A percentile compares a stretch with the other conserved stretches of the same genome.
Evolutionary conservation across 306 rosid species (phyloP).

Genomic region (Vigna angularis): DNA sequence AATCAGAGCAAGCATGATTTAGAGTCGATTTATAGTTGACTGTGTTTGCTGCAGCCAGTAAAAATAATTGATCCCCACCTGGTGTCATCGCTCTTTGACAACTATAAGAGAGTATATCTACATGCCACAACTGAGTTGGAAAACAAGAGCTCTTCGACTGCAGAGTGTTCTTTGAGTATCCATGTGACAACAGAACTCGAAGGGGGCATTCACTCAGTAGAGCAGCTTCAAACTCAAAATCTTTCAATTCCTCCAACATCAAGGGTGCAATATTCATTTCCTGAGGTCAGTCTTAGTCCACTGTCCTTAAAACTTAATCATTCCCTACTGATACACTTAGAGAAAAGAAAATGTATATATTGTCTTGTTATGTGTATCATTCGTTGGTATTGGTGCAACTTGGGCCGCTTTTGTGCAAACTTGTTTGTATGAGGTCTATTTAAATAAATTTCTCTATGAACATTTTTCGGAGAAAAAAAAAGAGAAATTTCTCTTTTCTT

Average conservation of each 20-base stretch:
- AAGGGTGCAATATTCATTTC: conserved; percentile 75
- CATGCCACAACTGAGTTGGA: conserved; percentile 80
- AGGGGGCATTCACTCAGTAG: conserved; percentile 68
- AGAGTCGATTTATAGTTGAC: conserved; percentile 33
- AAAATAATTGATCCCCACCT: conserved; percentile 93
- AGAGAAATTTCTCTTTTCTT: neutral
- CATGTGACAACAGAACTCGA: conserved; percentile 83
- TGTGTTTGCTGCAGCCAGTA: conserved; percentile 86
- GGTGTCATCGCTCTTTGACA: conserved; percentile 85
- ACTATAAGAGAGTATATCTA: conserved; percentile 81
- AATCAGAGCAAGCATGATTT: conserved; percentile 21
- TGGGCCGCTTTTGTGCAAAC: conserved; percentile 9
- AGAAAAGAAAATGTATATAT: neutral
- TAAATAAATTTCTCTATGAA: too few relatives aligned
- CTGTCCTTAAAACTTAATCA: conserved; percentile 4
- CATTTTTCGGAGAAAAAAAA: too few relatives aligned
- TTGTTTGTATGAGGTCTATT: neutral
- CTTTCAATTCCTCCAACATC: conserved; percentile 79
- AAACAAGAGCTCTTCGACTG: conserved; percentile 69
- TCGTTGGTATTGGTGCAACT: neutral
- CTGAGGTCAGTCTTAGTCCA: conserved; percentile 63
- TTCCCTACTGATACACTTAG: neutral
- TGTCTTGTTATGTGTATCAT: conserved; percentile 11
- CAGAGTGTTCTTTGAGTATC: conserved; percentile 83
- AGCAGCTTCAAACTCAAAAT: conserved; percentile 76